A percentile compares a stretch with the other conserved stretches of the same genome.
These are phyloP conservation scores for Haplosporangium sp. DNA, from an alignment of 371 early-diverging fungal genomes.

Conservation along the genomic window DNA sequence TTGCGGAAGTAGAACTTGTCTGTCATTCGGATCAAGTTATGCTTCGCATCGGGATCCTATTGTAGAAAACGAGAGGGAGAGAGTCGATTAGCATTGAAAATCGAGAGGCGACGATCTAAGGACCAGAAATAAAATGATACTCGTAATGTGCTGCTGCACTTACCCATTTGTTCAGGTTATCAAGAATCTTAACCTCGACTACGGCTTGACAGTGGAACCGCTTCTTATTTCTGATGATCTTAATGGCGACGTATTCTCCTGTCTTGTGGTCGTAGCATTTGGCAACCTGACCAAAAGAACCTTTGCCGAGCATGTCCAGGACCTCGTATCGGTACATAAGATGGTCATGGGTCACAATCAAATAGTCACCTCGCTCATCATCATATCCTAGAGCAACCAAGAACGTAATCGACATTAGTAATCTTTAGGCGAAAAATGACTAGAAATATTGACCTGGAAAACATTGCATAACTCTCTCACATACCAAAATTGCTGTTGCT, in stretches of 20 bases:
- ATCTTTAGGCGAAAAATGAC: not conserved
- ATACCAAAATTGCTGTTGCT: conserved; percentile 68
- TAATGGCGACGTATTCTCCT: conserved; percentile 90
- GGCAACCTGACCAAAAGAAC: conserved; percentile 98
- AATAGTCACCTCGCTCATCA: conserved; percentile 95
- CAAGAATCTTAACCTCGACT: conserved; percentile 94
- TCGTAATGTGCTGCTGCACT: not conserved
- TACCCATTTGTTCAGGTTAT: conserved; percentile 76
- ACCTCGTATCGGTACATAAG: conserved; percentile 93
- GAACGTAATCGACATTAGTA: not conserved
- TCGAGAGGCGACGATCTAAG: not conserved
- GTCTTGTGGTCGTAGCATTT: conserved; percentile 93
- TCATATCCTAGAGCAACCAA: conserved; percentile 73
- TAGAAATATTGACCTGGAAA: conserved; percentile 1
- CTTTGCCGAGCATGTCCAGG: conserved; percentile 90
- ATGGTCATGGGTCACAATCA: conserved; percentile 88
- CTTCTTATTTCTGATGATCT: conserved; percentile 95
- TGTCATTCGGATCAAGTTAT: conserved; percentile 85
- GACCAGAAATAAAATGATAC: not conserved
- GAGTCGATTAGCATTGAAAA: not conserved
- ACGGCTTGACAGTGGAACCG: conserved; percentile 95
- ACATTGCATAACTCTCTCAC: conserved; percentile 5
- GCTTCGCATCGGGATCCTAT: conserved; percentile 83
- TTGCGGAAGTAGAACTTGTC: conserved; percentile 93
- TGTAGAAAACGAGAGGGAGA: not conserved